Evolutionary conservation across 495 filamentous ascomycete species (phyloP), one percentile per base, ranked within the genome.

Genomic region (Pyrenula aspistea): DNA sequence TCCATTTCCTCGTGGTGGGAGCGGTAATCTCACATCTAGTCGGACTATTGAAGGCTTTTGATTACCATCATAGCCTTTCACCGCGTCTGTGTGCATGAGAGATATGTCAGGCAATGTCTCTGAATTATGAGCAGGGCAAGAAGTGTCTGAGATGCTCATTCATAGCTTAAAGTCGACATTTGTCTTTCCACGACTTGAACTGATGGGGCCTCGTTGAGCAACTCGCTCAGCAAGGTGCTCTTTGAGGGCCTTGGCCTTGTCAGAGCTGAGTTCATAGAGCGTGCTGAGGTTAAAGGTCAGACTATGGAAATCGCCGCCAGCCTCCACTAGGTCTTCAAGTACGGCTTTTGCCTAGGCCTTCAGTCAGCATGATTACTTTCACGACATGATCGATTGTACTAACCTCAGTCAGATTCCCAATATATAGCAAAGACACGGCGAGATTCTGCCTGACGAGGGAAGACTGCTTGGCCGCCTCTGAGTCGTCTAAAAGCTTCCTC

Each of bases 221-320:
- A 94, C 73, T 25, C 73, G 78, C 63, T 87, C 85, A 8, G 87
- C 83, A 22, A 97, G 73, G 21, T 70, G 66, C 20, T 77, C 67
- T 71, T 96, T 97, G 62, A 85, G 67, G 15, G 74, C 74, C 52
- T 75, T 70, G n/a, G 85, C 76, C 58, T 77, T 77, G 56, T 97
- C 91, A 1, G 85, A 88, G 62, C 87, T 92, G 2, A 98, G 80
- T 68, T 98, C 93, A 65, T 95, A 98, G 61, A 95, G 79, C 0
- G 93, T 96, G 15, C 82, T 78, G 8, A 98, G 73, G 65, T 98
- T 98, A 68, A 96, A 98, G 1, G 89, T 77, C 19, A 94, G 65
- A 10, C 85, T 86, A 50, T 83, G 79, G 59, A 91, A 94, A 0
- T 81, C 79, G 21, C 80, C 70, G 4, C 81, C 78, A 1, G 71